Conservation (phyloP, 163 green algal species). For the Picocystis sp. region DNA sequence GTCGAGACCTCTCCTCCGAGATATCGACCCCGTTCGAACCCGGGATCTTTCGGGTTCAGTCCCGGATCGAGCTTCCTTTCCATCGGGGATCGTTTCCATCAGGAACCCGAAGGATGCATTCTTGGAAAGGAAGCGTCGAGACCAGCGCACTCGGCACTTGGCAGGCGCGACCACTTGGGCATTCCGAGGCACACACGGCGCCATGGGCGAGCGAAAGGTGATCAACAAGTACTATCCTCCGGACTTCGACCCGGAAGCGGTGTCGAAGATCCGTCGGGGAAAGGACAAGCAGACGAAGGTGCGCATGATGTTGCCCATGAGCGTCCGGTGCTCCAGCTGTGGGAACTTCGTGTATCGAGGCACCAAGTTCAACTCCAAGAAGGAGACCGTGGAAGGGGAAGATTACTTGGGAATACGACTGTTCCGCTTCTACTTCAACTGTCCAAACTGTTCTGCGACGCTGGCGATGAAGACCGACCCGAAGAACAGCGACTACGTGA, state of each 20-base stretch:
- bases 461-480: constrained; percentile 96
- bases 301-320: constrained; percentile 97
- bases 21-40: too few relatives aligned
- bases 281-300: constrained; percentile 88
- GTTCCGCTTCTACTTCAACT: constrained; percentile 81
- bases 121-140: too few relatives aligned
- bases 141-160: too few relatives aligned
- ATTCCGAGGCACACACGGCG: constrained; percentile 6
- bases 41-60: too few relatives aligned
- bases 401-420: constrained; percentile 81
- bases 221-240: constrained; percentile 92
- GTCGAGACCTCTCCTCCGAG: too few relatives aligned
- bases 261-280: constrained; percentile 55
- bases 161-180: too few relatives aligned
- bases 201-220: constrained; percentile 46
- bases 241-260: constrained; percentile 78
- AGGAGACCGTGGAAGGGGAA: constrained; percentile 81
- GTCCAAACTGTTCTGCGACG: constrained; percentile 75
- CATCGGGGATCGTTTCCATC: too few relatives aligned
- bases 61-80: too few relatives aligned
- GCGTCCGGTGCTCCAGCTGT: constrained; percentile 85
- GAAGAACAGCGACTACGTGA: constrained; percentile 63
- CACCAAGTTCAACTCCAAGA: constrained; percentile 97
- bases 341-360: constrained; percentile 87
- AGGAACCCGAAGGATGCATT: too few relatives aligned